A percentile compares a stretch with the other conserved stretches of the same genome.
These are phyloP conservation scores for Avicennia marina DNA, from an alignment of 257 asterid species.

Conservation along the genomic window DNA sequence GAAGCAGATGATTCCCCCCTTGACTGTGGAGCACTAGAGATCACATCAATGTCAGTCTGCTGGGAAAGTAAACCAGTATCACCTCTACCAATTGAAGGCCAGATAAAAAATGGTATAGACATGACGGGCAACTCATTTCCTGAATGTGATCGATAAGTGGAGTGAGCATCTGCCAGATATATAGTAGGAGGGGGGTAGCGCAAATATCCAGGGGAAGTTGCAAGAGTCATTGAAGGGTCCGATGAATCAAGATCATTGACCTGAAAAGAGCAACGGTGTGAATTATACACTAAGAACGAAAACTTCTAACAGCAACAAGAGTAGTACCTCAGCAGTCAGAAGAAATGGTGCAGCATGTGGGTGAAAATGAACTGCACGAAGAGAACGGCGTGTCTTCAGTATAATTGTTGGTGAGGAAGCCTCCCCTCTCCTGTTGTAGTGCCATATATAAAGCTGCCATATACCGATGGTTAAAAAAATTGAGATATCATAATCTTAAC, in stretches of 20 bases:
- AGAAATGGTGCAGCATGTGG: slow-evolving; percentile 96
- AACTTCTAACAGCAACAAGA: slow-evolving; percentile 2
- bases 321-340: slow-evolving; percentile 90
- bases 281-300: neutral
- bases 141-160: slow-evolving; percentile 53
- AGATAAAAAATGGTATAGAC: slow-evolving; percentile 70
- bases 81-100: slow-evolving; percentile 65
- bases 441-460: slow-evolving; percentile 90
- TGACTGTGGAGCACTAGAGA: slow-evolving; percentile 42
- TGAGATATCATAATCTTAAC: slow-evolving; percentile 13
- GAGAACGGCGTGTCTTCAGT: slow-evolving; percentile 90
- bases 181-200: slow-evolving; percentile 95
- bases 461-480: slow-evolving; percentile 24
- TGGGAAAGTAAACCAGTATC: slow-evolving; percentile 44
- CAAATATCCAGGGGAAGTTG: slow-evolving; percentile 85
- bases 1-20: slow-evolving; percentile 67
- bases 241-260: slow-evolving; percentile 88
- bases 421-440: slow-evolving; percentile 78
- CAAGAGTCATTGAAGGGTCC: slow-evolving; percentile 85
- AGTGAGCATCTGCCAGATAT: slow-evolving; percentile 73
- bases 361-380: slow-evolving; percentile 97
- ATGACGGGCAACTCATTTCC: slow-evolving; percentile 68
- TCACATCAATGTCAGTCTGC: slow-evolving; percentile 39
- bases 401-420: slow-evolving; percentile 75
- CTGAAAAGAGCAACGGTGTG: slow-evolving; percentile 31